A percentile compares a stretch with the other conserved stretches of the same genome.
These are phyloP conservation scores for Odontarrhena argentea DNA, from an alignment of 345 rosid species.

Conservation along the genomic window DNA sequence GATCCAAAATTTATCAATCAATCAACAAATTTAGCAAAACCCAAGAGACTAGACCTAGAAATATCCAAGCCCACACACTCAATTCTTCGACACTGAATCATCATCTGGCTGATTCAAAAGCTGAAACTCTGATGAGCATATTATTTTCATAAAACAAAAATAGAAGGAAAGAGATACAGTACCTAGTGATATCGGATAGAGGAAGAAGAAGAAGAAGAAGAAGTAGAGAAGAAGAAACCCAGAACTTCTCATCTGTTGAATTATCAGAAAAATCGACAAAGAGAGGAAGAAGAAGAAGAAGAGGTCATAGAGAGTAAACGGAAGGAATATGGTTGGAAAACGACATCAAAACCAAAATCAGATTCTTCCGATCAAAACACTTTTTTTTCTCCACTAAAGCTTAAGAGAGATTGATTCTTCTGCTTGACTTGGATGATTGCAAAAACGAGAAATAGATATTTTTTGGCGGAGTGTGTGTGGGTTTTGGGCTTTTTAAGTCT, in stretches of 20 bases:
- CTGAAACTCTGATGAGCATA: slow-evolving; percentile 8
- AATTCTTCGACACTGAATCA: background rate
- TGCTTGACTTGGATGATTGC: slow-evolving; percentile 31
- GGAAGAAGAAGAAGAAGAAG: slow-evolving; percentile 48
- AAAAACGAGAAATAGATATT: slow-evolving; percentile 7
- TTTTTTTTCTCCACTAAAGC: background rate
- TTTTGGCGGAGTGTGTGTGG: slow-evolving; percentile 12
- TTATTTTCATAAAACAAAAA: background rate
- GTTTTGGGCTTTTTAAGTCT: slow-evolving; percentile 8
- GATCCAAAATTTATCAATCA: background rate
- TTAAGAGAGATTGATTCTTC: slow-evolving; percentile 4
- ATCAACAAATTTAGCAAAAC: background rate
- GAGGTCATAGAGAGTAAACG: slow-evolving; percentile 25
- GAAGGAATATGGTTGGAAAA: slow-evolving; percentile 29
- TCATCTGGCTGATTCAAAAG: slow-evolving; percentile 1
- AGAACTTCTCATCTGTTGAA: slow-evolving; percentile 48
- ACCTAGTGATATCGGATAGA: slow-evolving; percentile 53
- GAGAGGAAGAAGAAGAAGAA: slow-evolving; percentile 2
- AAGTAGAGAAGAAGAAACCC: slow-evolving; percentile 38
- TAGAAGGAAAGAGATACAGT: slow-evolving; percentile 40
- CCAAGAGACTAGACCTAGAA: slow-evolving; percentile 15
- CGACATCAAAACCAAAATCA: slow-evolving; percentile 10
- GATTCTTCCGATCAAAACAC: slow-evolving; percentile 28
- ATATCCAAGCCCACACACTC: background rate
- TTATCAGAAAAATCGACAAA: slow-evolving; percentile 12